Base-by-base conservation (phyloP, 257 asterid species). In the Ilex aquifolium region DNA sequence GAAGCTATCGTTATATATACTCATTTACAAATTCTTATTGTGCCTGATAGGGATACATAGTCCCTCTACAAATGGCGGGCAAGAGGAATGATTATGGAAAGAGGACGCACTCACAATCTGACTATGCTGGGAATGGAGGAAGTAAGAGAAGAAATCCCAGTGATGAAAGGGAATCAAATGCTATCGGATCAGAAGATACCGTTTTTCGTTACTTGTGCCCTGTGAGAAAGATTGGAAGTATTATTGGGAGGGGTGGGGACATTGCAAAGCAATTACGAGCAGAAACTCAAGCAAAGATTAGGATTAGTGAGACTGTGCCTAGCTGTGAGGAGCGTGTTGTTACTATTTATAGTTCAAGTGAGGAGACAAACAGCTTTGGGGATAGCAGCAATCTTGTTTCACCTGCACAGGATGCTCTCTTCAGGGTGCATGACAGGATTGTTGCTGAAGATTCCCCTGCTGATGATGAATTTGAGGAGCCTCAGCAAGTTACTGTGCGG, bases 271-370 rank as follows among this genome's bases (percentile, higher is more conserved):
- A 91, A 59, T 63, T 91, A 77, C 77, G 96, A 70, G 80, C 98
- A 9, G 82, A 88, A 66, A 91, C 98, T 75, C 75, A 72, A 57
- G 90, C 98, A 7, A 80, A 79, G 76, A 91, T 91, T 70, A 74
- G 91, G 77, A 91, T 91, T 44, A 80, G 95, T 32, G 96, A 91
- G 75, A 77, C 88, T 27, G 77, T 91, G 42, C 96, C 95, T 1
- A 95, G 98, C 12, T 91, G 98, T 49, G 98, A 91, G 13, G 98
- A 88, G 61, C 95, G 98, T 7, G 88, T 88, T 4, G 81, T 91
- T 55, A 91, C 95, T 17, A 83, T 91, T 78, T 86, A 86, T 57
- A 88, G 98, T 58, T 17, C 83, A 7, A 83, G 85, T 27, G 91
- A 78, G 30, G 95, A 88, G 70, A 86, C 95, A 66, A 91, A 88